Base-by-base conservation (phyloP, 768 basidiomycete species). In the Leccinum subgranulosum region DNA sequence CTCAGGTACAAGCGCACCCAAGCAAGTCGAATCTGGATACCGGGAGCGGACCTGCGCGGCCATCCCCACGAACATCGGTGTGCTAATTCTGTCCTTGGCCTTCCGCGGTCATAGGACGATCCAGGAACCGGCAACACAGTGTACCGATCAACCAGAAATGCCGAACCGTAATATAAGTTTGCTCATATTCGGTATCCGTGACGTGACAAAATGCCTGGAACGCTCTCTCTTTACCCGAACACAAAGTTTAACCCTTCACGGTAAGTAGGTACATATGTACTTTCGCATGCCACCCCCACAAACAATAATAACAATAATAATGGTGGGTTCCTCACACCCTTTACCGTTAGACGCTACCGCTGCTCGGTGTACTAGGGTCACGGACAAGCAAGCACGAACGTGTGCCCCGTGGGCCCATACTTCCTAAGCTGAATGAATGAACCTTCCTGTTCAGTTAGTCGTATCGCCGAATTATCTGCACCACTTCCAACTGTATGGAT, bases 71-170 rank as follows among this genome's bases (percentile, higher is more conserved):
- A 7, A 5, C 31, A 31, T 56, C 50, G 27, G 61, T 46, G 41
- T 21, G 21, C 57, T 58, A 52, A 39, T 57, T 53, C 52, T 46
- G 45, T 61, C 45, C 29, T 53, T 17, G 17, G 5, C 36, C 55
- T 69, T 68, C 71, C 71, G 70, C 71, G 71, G 69, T 57, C 49
- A 36, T 63, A 71, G 63, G 70, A 61, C 60, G 56, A 70, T 72
- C 70, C 64, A 73, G 70, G 67, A 29, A 68, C 62, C 61, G 59
- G 60, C 31, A 56, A 39, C 60, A 60, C 47, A 34, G 41, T 60
- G 45, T 57, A 39, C 69, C 69, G 64, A 61, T 64, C 62, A 31
- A 50, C 55, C 53, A 53, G 51, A 9, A 53, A 23, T 50, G n/a
- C 39, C 28, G 47, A 63, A 63, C 64, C 56, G 33, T 67, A 66